Conservation (phyloP, 129 eudicot genomes). For the Tanacetum coccineum region DNA sequence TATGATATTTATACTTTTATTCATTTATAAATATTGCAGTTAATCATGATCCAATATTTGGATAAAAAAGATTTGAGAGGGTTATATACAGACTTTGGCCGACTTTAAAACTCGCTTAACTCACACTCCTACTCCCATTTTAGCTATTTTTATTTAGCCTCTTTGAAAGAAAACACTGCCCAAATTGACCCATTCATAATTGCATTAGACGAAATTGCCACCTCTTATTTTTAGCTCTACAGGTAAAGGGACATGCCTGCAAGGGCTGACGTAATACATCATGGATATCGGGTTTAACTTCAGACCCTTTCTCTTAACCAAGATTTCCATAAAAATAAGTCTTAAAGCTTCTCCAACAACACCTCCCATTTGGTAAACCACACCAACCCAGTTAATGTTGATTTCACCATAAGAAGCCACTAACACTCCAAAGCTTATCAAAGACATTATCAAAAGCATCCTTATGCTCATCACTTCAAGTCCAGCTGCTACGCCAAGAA, state of each 20-base stretch:
- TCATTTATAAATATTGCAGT: too few relatives aligned
- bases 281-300: constrained; percentile 80
- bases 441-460: constrained; percentile 95
- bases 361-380: constrained; percentile 98
- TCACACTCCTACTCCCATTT: too few relatives aligned
- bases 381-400: constrained; percentile 82
- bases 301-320: constrained; percentile 83
- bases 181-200: too few relatives aligned
- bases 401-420: constrained; percentile 97
- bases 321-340: constrained; percentile 93
- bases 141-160: too few relatives aligned
- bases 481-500: constrained; percentile 92
- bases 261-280: constrained; percentile 96
- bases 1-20: too few relatives aligned
- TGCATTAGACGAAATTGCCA: too few relatives aligned
- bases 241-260: constrained; percentile 61
- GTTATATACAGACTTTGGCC: too few relatives aligned
- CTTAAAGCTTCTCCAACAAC: constrained; percentile 95
- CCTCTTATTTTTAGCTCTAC: constrained; percentile 10
- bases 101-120: too few relatives aligned
- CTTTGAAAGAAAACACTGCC: too few relatives aligned
- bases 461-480: constrained; percentile 85
- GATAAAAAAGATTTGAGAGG: too few relatives aligned
- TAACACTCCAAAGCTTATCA: constrained; percentile 90
- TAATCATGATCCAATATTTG: too few relatives aligned